Percentiles rank a stretch among this genome's conserved stretches.
Conservation (phyloP, 192 early-diverging fungal genomes). For the Linnemannia hyalina region DNA sequence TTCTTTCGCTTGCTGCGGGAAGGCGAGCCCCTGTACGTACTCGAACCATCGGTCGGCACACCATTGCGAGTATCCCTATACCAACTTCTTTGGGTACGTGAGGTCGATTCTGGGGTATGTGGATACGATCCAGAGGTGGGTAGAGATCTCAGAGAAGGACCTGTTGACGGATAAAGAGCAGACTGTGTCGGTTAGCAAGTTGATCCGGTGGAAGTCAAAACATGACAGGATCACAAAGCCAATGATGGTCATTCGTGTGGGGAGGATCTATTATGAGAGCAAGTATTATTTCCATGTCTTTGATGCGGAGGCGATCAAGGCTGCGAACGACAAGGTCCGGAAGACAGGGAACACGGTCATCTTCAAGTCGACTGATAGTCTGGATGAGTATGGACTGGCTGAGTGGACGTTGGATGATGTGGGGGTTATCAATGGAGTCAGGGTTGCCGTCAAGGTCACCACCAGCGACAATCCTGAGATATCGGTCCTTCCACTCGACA, state of each 20-base stretch:
- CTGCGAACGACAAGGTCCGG: slow-evolving; percentile 14
- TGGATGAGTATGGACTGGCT: slow-evolving; percentile 44
- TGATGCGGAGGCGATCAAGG: slow-evolving; percentile 33
- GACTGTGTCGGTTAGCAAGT: slow-evolving; percentile 45
- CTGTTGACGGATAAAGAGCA: slow-evolving; percentile 35
- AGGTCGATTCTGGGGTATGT: slow-evolving; percentile 43
- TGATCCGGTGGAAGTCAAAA: slow-evolving; percentile 52
- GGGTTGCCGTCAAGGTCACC: slow-evolving; percentile 43
- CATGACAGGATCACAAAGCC: slow-evolving; percentile 41
- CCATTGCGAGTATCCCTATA: slow-evolving; percentile 58
- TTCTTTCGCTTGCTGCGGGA: slow-evolving; percentile 52
- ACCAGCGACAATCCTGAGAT: slow-evolving; percentile 35
- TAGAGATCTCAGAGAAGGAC: slow-evolving; percentile 33
- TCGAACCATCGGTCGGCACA: slow-evolving; percentile 41
- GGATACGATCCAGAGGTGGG: slow-evolving; percentile 54
- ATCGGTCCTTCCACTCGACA: slow-evolving; percentile 40
- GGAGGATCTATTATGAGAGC: slow-evolving; percentile 37
- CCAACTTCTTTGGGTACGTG: slow-evolving; percentile 43
- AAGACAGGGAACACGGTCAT: slow-evolving; percentile 24
- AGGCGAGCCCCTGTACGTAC: slow-evolving; percentile 32
- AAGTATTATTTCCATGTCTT: slow-evolving; percentile 55
- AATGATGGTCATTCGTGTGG: slow-evolving; percentile 58
- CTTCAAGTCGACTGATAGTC: slow-evolving; percentile 20
- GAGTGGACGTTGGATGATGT: slow-evolving; percentile 57
- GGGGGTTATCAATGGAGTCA: slow-evolving; percentile 55